Base-by-base conservation (phyloP, 2,329 filamentous ascomycete genomes). In the Aschersonia sp. region DNA sequence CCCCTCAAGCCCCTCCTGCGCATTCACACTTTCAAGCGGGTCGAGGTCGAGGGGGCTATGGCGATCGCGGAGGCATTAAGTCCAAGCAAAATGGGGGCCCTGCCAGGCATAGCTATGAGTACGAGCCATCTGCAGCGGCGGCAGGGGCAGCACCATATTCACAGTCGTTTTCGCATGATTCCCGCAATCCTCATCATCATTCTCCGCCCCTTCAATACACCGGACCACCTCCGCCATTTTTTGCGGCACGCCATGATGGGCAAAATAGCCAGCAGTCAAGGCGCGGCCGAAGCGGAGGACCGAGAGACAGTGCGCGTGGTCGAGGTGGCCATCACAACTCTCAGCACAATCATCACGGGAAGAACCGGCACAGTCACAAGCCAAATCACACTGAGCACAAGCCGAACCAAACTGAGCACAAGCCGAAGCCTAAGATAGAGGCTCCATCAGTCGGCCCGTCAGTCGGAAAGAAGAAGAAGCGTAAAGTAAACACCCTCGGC, bases 401-500 rank as follows among this genome's bases (percentile, higher is more conserved):
- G 35, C 35, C 22, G 35, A 12, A 9, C 8, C 9, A 39, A 39
- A 39, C 35, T 12, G 12, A 22, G 40, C 11, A 9, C 10, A 41
- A 41, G 40, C 14, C 40, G 7, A 41, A 41, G 43, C 54, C 55
- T 40, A 64, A 65, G 50, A 51, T 55, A 46, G 66, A 73, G 49
- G 64, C 68, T 44, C 64, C 70, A 45, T 65, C 72, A 55, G 66
- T 67, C 30, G 71, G 69, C 49, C 64, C 70, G 44, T 65, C 72
- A 55, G 66, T 67, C 30, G 71, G 69, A 49, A 82, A 81, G 61
- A 82, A 81, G 62, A 85, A 84, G 70, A 83, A 83, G 68, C 76
- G 80, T 49, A 83, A 80, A 66, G 78, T 77, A 40, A 84, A 84
- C 54, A 81, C 79, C 1, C 71, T 88, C 30, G 84, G 84, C 35